Evolutionary conservation across 257 asterid species (phyloP), one percentile per base, ranked within the genome.

Genomic region (Petunia axillaris): DNA sequence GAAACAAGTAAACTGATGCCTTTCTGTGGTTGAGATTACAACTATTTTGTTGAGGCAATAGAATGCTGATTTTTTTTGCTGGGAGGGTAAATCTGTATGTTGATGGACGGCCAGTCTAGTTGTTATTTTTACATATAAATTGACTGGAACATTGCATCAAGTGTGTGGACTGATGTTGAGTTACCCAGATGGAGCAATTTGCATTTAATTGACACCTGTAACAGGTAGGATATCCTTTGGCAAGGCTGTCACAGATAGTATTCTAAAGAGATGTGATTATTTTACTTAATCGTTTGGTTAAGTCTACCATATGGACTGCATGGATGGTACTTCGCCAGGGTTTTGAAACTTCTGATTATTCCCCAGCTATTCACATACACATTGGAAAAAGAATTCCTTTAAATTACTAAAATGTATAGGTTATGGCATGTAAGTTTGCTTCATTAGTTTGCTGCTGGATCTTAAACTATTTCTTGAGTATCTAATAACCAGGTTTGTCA

Each of bases 351-450:
- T 50, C 14, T 50, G 44, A 25, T 48, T 10, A 7, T 2, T 2
- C 43, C 35, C 44, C 62, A 11, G 41, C 25, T 71, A 71, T 71
- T 48, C 44, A 71, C 44, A 71, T 71, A 25, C 44, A 71, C 44
- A 48, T 71, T 35, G 77, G 77, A 71, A 50, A 71, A 71, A 35
- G 35, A 52, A 13, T 35, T 71, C 3, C 62, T 6, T 35, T 35
- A 70, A 70, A 25, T 46, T 70, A 50, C 78, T 35, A 50, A 73
- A 35, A 36, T 6, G 2, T 25, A 50, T 73, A 11, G 14, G 35
- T 73, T 50, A 73, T 6, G 39, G 14, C 78, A 73, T 71, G 46
- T 50, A 48, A 35, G 41, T 50, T 73, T 73, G 62, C 78, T 36
- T 50, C 62, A 73, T 73, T 48, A 52, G 36, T 48, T n/a, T 41